A percentile compares a stretch with the other conserved stretches of the same genome.
phyloP scores from a whole-genome alignment of 2,329 filamentous ascomycete genomes.

The Fusarium torreyae region DNA sequence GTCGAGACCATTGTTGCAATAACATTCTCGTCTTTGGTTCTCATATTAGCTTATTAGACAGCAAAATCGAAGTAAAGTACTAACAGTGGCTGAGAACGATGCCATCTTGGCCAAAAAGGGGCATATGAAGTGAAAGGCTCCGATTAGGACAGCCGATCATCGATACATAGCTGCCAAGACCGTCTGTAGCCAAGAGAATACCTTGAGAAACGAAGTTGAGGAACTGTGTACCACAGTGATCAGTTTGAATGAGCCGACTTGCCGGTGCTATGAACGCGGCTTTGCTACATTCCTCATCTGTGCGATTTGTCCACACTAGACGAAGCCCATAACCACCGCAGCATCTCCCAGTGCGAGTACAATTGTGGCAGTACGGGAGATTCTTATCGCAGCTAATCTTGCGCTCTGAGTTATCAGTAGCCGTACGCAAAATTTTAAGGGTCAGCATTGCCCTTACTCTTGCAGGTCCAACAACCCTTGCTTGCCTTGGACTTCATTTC shows the following conservation, averaged over 20 bases:
- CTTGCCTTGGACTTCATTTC: slow-evolving; percentile 6
- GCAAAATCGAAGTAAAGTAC: background rate
- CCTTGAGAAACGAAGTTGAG: background rate
- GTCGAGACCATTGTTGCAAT: slow-evolving; percentile 19
- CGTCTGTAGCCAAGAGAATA: slow-evolving; percentile 10
- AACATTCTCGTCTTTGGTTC: background rate
- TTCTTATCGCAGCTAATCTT: slow-evolving; percentile 5
- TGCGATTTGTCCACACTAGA: background rate
- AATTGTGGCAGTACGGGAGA: background rate
- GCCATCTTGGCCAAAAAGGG: slow-evolving; percentile 23
- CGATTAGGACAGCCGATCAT: background rate
- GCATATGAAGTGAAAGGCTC: slow-evolving; percentile 13
- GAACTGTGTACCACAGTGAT: background rate
- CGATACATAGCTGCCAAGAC: background rate
- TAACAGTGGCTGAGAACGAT: slow-evolving; percentile 12
- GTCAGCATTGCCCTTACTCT: slow-evolving; percentile 6
- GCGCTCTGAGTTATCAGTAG: background rate
- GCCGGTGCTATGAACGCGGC: background rate
- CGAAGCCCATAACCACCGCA: slow-evolving; percentile 1
- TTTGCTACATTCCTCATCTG: background rate
- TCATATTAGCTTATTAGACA: background rate
- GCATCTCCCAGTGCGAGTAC: background rate
- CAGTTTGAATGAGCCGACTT: background rate
- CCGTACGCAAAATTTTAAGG: background rate
- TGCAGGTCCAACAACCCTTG: slow-evolving; percentile 6